Evolutionary conservation across 306 rosid genomes (phyloP).

Genomic region (Mucuna pruriens): DNA sequence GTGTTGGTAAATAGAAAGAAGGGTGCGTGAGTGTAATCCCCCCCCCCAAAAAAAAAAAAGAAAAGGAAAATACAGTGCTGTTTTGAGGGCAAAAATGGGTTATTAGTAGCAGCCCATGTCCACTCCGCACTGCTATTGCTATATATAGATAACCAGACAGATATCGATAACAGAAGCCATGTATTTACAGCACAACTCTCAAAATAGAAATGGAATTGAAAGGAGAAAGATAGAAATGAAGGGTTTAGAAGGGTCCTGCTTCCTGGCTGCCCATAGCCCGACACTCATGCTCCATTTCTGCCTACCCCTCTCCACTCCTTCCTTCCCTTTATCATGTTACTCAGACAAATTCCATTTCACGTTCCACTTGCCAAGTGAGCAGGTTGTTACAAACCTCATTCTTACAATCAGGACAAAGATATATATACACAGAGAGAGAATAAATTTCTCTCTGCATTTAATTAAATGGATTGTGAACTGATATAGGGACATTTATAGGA

Average conservation of each 20-base stretch:
- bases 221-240: neutral
- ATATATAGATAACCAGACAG: too few relatives aligned
- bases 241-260: neutral
- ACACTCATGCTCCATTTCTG: neutral
- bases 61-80: too few relatives aligned
- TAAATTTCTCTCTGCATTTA: neutral
- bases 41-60: too few relatives aligned
- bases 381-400: constrained; percentile 34
- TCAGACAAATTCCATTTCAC: neutral
- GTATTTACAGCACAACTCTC: neutral
- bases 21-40: too few relatives aligned
- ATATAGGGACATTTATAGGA: neutral
- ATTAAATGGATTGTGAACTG: neutral
- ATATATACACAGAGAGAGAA: neutral
- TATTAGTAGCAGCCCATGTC: too few relatives aligned
- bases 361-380: neutral
- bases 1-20: too few relatives aligned
- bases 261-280: neutral
- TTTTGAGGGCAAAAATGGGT: too few relatives aligned
- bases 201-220: neutral
- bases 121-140: too few relatives aligned
- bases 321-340: neutral
- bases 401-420: neutral
- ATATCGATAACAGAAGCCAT: neutral
- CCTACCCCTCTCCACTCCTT: neutral